Evolutionary conservation across 2,329 filamentous ascomycete genomes (phyloP).

Genomic region (Coccinonectria pachysandricola): DNA sequence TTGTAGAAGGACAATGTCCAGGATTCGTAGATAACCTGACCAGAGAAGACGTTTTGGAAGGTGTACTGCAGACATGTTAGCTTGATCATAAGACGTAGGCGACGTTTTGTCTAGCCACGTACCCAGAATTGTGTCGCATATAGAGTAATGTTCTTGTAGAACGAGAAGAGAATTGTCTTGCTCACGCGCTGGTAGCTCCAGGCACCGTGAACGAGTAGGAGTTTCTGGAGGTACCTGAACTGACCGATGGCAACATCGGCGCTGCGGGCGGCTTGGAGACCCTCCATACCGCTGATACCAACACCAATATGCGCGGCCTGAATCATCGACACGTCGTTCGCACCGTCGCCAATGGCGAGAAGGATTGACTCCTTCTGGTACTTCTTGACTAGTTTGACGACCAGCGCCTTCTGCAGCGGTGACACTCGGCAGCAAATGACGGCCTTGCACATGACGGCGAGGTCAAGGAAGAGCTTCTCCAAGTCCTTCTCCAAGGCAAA

Average conservation of each 20-base stretch:
- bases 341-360: slow-evolving; percentile 91
- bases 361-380: slow-evolving; percentile 81
- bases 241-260: slow-evolving; percentile 94
- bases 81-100: no score
- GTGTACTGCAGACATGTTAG: slow-evolving; percentile 55
- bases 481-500: slow-evolving; percentile 88
- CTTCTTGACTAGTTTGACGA: slow-evolving; percentile 96
- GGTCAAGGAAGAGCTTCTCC: slow-evolving; percentile 85
- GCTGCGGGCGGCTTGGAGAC: slow-evolving; percentile 88
- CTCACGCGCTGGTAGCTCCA: slow-evolving; percentile 97
- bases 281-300: slow-evolving; percentile 93
- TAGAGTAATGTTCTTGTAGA: slow-evolving; percentile 97
- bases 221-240: slow-evolving; percentile 88
- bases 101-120: no score
- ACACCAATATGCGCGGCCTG: slow-evolving; percentile 97
- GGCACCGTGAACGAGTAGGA: slow-evolving; percentile 86
- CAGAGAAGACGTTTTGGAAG: slow-evolving; percentile 97
- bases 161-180: slow-evolving; percentile 96
- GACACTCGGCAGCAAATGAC: slow-evolving; percentile 97
- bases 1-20: slow-evolving; percentile 99
- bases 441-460: slow-evolving; percentile 95
- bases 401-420: slow-evolving; percentile 89
- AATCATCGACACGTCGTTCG: slow-evolving; percentile 99
- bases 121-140: slow-evolving; percentile 99
- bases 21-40: slow-evolving; percentile 96